Evolutionary conservation across 1,139 yeast genomes (phyloP), one percentile per base, ranked within the genome.

Genomic region (Suhomyces anneliseae): DNA sequence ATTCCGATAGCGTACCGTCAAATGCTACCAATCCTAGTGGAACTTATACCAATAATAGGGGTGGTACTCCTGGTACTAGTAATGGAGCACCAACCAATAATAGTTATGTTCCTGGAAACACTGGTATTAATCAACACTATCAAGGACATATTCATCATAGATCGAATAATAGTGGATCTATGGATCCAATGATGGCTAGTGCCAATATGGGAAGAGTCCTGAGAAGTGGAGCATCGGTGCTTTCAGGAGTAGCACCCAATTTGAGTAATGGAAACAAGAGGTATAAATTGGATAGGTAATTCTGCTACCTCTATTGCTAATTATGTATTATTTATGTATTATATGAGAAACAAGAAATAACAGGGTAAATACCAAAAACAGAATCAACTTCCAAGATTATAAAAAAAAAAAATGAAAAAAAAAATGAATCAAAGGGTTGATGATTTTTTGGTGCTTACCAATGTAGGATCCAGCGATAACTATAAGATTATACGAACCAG

Each of bases 211-310:
- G 44, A 4, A 34, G 46, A 9, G 43, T 39, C 39, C 37, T 38
- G 35, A 38, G 47, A 11, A 44, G 36, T 31, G 42, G 46, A 3
- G 40, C 44, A 10, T 33, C 38, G n/a, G 40, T 41, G 7, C 19
- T 33, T 7, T 19, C 42, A 27, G 42, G 46, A 9, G 43, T 41
- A 6, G 39, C 46, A 11, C 43, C 46, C 14, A 43, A 33, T 24
- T 26, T 47, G 32, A 26, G 38, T 34, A 43, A 43, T 27, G 42
- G 47, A 1, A 47, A 43, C 43, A 53, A 53, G 43, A 42, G 56
- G 31, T 53, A 52, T 42, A 53, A 53, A 39, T 32, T 49, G 51
- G 54, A 53, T 36, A 44, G 44, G n/a, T 46, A 33, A 40, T 15
- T 14, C 15, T 26, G 11, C 10, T 24, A n/a, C 33, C 27, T 33